Conservation (phyloP, 1,139 yeast genomes). For the Candida labiduridarum region DNA sequence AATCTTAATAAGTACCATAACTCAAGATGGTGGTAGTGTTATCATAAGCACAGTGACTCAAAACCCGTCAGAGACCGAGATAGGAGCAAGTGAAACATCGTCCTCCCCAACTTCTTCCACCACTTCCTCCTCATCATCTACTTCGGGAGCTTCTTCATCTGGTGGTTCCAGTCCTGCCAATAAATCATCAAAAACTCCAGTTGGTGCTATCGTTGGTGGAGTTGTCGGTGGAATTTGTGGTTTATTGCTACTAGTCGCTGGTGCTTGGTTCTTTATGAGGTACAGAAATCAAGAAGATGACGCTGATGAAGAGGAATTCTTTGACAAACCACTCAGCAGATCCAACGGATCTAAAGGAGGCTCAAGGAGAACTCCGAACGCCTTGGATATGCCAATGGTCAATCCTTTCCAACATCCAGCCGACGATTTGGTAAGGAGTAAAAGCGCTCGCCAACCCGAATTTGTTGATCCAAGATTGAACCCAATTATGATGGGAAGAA, state of each 20-base stretch:
- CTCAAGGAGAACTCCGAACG: slow-evolving; percentile 27
- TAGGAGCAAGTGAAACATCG: slow-evolving; percentile 12
- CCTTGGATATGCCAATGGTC: slow-evolving; percentile 50
- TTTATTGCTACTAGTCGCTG: slow-evolving; percentile 1
- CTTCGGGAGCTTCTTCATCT: slow-evolving; percentile 19
- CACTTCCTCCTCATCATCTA: slow-evolving; percentile 3
- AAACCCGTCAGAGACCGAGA: slow-evolving; percentile 5
- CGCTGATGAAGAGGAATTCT: slow-evolving; percentile 51
- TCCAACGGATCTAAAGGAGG: slow-evolving; percentile 29
- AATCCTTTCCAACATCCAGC: slow-evolving; percentile 63
- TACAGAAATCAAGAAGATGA: slow-evolving; percentile 47
- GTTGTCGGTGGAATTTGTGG: slow-evolving; percentile 65
- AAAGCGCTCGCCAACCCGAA: slow-evolving; percentile 18
- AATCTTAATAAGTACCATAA: slow-evolving; percentile 9
- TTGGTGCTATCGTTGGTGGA: slow-evolving; percentile 69
- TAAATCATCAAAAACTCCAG: slow-evolving; percentile 15
- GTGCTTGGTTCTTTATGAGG: slow-evolving; percentile 50
- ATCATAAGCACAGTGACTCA: slow-evolving; percentile 15
- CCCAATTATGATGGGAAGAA: slow-evolving; percentile 72
- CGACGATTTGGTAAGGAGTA: slow-evolving; percentile 33
- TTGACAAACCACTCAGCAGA: slow-evolving; percentile 34
- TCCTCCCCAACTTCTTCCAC: slow-evolving; percentile 29
- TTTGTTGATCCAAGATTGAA: slow-evolving; percentile 59
- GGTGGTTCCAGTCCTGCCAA: slow-evolving; percentile 16
- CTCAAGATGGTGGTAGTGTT: slow-evolving; percentile 10